Conservation (phyloP, 2,329 filamentous ascomycete species). For the Alternaria viburni region DNA sequence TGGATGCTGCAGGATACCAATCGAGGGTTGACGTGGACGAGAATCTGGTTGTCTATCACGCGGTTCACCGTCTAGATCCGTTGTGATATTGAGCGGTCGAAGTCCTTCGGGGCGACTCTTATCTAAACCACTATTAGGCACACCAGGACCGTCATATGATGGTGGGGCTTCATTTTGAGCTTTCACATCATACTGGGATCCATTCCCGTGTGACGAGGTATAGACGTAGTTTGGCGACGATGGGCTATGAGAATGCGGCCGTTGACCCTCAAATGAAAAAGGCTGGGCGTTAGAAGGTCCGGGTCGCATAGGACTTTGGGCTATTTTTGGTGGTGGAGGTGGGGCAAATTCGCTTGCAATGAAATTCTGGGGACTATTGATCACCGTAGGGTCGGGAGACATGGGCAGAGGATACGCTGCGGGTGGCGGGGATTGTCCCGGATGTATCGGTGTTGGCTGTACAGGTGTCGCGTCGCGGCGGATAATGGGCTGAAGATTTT, state of each 20-base stretch:
- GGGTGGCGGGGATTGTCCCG: constrained; percentile 22
- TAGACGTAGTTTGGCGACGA: constrained; percentile 14
- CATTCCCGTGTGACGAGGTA: constrained; percentile 2
- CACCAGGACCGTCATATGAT: constrained; percentile 40
- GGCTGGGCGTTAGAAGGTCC: constrained; percentile 12
- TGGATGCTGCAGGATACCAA: constrained; percentile 46
- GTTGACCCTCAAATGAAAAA: constrained; percentile 14
- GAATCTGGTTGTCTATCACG: constrained; percentile 25
- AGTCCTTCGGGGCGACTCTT: constrained; percentile 35
- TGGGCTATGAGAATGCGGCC: constrained; percentile 17
- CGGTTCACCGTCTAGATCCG: constrained; percentile 16
- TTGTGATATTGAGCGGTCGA: constrained; percentile 41
- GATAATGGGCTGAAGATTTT: constrained; percentile 13
- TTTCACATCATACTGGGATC: constrained; percentile 28
- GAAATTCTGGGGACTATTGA: constrained; percentile 32
- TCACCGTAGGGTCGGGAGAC: constrained; percentile 25
- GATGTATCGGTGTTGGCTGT: constrained; percentile 32
- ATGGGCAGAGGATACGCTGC: constrained; percentile 37
- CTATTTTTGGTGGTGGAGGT: constrained; percentile 30
- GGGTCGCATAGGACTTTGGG: constrained; percentile 30
- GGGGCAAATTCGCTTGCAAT: constrained; percentile 23
- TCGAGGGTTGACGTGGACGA: constrained; percentile 40
- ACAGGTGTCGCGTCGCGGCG: constrained; percentile 20
- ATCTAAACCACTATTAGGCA: constrained; percentile 39
- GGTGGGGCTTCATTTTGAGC: constrained; percentile 42